Percentiles rank a stretch among this genome's conserved stretches.
phyloP scores from a whole-genome alignment of 139 green algal genomes.

The Tetraselmis striata region DNA sequence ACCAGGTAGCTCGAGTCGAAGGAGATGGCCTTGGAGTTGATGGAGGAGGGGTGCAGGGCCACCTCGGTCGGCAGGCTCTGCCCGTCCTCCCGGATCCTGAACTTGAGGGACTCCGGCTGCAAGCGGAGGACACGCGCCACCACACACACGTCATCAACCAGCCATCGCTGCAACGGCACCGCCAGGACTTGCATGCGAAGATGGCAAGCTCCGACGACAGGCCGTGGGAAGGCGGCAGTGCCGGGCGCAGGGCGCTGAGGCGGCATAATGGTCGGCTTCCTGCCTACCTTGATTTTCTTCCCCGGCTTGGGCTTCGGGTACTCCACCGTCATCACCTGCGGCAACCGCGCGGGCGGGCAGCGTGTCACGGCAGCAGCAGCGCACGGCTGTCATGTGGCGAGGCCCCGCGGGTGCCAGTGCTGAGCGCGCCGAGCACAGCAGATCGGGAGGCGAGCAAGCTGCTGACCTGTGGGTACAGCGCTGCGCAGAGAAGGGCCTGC shows the following conservation, averaged over 20 bases:
- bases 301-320: background rate
- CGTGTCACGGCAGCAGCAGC: constrained; percentile 6
- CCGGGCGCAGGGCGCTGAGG: no score
- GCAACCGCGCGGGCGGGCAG: no score
- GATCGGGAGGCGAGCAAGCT: no score
- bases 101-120: background rate
- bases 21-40: constrained; percentile 38
- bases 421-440: no score
- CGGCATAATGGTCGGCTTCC: no score
- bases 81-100: background rate
- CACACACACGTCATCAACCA: no score
- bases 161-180: no score
- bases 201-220: no score
- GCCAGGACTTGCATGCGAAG: no score
- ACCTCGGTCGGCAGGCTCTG: constrained; percentile 28
- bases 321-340: background rate
- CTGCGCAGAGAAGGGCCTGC: constrained; percentile 69
- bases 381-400: constrained; percentile 38
- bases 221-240: no score
- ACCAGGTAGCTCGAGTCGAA: constrained; percentile 63
- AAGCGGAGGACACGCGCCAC: background rate
- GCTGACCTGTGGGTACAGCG: constrained; percentile 81
- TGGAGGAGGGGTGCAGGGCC: constrained; percentile 59
- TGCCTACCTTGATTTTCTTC: background rate
- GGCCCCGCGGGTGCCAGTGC: no score